Conservation (phyloP, 306 rosid species). For the Trifolium repens region DNA sequence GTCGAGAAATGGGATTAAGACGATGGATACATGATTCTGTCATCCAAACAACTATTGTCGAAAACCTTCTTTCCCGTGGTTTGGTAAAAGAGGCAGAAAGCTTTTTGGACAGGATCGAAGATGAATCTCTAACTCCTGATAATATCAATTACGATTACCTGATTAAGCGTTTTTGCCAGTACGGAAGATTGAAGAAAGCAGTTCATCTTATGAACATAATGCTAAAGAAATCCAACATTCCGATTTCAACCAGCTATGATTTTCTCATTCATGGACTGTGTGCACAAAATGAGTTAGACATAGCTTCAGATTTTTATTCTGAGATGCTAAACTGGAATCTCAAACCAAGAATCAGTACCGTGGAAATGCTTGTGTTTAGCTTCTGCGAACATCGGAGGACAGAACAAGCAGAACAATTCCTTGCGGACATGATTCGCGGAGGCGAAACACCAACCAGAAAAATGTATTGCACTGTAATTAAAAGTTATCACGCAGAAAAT, state of each 20-base stretch:
- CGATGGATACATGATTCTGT: constrained; percentile 73
- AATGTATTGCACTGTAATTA: constrained; percentile 62
- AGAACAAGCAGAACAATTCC: constrained; percentile 67
- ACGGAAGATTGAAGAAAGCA: constrained; percentile 66
- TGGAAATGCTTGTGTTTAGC: constrained; percentile 57
- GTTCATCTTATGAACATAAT: constrained; percentile 68
- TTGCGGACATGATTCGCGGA: constrained; percentile 50
- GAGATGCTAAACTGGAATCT: constrained; percentile 70
- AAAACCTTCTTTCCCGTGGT: constrained; percentile 63
- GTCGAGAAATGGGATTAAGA: constrained; percentile 71
- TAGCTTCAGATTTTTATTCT: constrained; percentile 64
- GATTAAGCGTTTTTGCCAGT: constrained; percentile 64
- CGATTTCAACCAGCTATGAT: constrained; percentile 73
- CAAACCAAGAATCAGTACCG: constrained; percentile 58
- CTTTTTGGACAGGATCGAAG: constrained; percentile 65
- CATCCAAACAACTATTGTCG: constrained; percentile 63
- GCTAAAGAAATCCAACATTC: constrained; percentile 71
- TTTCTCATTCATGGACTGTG: constrained; percentile 62
- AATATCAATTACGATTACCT: constrained; percentile 69
- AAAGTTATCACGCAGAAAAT: constrained; percentile 57
- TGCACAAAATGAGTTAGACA: constrained; percentile 50
- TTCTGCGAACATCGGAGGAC: constrained; percentile 66
- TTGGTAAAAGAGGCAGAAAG: constrained; percentile 70
- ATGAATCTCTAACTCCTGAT: constrained; percentile 65
- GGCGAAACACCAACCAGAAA: constrained; percentile 74